Evolutionary conservation across 768 basidiomycete species (phyloP), one percentile per base, ranked within the genome.

Genomic region (Kockovaella imperatae): DNA sequence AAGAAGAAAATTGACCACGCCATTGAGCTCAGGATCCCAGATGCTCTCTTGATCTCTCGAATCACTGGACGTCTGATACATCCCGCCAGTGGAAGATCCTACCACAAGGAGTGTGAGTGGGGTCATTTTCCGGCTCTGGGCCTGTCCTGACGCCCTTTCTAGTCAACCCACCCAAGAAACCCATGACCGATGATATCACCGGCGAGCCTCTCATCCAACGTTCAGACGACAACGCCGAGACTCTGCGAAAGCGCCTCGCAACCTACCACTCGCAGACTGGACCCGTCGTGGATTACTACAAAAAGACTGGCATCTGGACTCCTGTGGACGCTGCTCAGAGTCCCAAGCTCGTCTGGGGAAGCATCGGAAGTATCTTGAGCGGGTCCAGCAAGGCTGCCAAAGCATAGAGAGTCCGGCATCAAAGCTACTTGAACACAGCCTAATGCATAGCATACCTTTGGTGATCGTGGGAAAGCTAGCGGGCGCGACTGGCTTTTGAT

Each of bases 51-150:
- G 67, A 93, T 99, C 71, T 90, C 88, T 5, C 86, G 95, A 54
- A 97, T 99, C 64, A 97, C 95, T 28, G 95, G 95, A 42, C 84
- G 95, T 50, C 77, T 99, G 52, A 81, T 97, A 58, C 95, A 99
- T 74, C 83, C 83, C 14, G 75, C 82, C 17, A 86, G 83, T 54
- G 95, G 95, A 21, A 78, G 95, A 53, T 83, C 84, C 39, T 99
- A 99, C 74, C 95, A 99, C 78, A 83, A 76, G 61, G 87, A 91
- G 70, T 99, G 90, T 96, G 66, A 68, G 87, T 49, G n/a, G 2
- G 15, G 15, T n/a, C 38, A 15, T 13, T 21, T 40, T 14, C 15
- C 15, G 38, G 14, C 21, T 21, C 13, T 13, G 15, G 14, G 15
- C 13, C 15, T 5, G 21, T 47, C 24, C 42, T 48, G 34, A 45